A percentile compares a stretch with the other conserved stretches of the same genome.
Conservation (phyloP, 2,329 filamentous ascomycete species). For the Nigrospora osmanthi region DNA sequence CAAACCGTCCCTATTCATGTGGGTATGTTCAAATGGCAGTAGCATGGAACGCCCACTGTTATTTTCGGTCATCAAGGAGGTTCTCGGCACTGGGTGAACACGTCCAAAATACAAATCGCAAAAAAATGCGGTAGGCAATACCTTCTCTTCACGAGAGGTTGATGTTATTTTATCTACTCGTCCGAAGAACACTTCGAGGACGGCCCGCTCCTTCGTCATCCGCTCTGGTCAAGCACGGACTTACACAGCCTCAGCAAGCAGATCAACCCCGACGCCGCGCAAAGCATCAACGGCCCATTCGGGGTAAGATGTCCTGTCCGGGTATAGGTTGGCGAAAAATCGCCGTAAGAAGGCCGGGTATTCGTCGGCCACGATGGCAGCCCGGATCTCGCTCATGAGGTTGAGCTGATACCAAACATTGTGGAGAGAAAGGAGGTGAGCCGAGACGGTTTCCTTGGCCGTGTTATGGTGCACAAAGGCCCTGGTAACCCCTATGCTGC, state of each 20-base stretch:
- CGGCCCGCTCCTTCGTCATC: too few species aligned
- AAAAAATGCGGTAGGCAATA: too few species aligned
- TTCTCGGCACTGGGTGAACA: too few species aligned
- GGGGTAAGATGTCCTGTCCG: slow-evolving; percentile 61
- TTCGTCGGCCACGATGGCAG: slow-evolving; percentile 72
- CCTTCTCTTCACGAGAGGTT: too few species aligned
- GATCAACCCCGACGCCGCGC: slow-evolving; percentile 69
- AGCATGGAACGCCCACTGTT: too few species aligned
- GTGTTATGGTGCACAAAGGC: slow-evolving; percentile 89
- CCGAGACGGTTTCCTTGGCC: slow-evolving; percentile 90
- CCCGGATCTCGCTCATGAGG: slow-evolving; percentile 68
- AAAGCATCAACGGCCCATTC: slow-evolving; percentile 79
- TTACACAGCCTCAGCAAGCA: slow-evolving; percentile 30
- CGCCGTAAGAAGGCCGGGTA: slow-evolving; percentile 70
- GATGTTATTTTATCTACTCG: too few species aligned
- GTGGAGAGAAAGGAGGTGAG: slow-evolving; percentile 79
- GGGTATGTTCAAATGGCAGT: too few species aligned
- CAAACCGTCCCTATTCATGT: too few species aligned
- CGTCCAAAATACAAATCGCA: too few species aligned
- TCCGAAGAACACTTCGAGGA: too few species aligned
- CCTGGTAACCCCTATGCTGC: slow-evolving; percentile 72
- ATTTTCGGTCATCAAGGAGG: too few species aligned
- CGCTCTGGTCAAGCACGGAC: too few species aligned
- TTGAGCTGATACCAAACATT: slow-evolving; percentile 90
- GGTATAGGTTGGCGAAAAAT: slow-evolving; percentile 73